Conservation (phyloP, 179 eudicot species). For the Silene coronaria region DNA sequence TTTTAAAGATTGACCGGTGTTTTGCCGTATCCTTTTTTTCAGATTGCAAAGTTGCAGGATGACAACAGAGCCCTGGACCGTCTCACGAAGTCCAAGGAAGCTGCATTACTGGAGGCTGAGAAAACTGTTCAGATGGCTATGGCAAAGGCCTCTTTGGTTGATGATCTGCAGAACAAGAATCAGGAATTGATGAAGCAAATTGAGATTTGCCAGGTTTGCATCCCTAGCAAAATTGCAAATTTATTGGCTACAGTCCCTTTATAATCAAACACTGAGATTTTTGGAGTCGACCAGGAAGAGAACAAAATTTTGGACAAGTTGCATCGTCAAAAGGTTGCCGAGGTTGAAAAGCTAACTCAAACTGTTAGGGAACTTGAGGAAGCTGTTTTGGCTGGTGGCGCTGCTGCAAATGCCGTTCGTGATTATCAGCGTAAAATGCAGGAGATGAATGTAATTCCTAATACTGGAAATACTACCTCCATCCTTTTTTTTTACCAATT, state of each 20-base stretch:
- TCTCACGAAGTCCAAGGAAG: constrained; percentile 90
- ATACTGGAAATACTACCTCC: constrained; percentile 77
- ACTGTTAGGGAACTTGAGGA: constrained; percentile 89
- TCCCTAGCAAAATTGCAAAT: not conserved
- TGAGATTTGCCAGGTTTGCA: constrained; percentile 78
- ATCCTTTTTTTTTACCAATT: not conserved
- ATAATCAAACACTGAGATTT: constrained; percentile 1
- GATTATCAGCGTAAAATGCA: constrained; percentile 95
- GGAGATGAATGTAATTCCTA: constrained; percentile 73
- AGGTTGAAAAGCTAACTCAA: constrained; percentile 90
- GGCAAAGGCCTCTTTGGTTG: constrained; percentile 91
- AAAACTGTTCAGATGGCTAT: constrained; percentile 81
- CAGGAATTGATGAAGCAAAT: constrained; percentile 94
- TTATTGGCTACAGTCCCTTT: not conserved
- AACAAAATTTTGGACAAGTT: constrained; percentile 85
- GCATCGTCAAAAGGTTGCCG: constrained; percentile 94
- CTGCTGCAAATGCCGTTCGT: constrained; percentile 95
- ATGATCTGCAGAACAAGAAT: constrained; percentile 86
- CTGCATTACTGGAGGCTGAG: constrained; percentile 86
- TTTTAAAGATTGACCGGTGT: not conserved
- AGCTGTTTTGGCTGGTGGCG: constrained; percentile 97
- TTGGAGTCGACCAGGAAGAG: constrained; percentile 53
- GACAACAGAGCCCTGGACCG: constrained; percentile 91
- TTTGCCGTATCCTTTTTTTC: constrained; percentile 19
- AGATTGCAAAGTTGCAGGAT: constrained; percentile 89